Base-by-base conservation (phyloP, 768 basidiomycete species). In the Psilocybe azurescens region DNA sequence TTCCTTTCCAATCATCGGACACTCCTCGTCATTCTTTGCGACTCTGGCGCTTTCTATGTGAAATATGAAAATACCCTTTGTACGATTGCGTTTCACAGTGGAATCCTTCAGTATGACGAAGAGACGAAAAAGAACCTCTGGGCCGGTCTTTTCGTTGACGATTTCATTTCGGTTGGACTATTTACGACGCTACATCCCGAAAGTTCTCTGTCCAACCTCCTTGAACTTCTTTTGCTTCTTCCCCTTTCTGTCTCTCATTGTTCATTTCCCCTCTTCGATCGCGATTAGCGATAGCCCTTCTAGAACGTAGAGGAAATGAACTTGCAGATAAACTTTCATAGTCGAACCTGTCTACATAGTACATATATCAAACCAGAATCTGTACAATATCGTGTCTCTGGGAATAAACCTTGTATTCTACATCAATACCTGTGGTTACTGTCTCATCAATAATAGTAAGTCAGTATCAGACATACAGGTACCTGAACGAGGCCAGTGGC, bases 261-360 rank as follows among this genome's bases (percentile, higher is more conserved):
- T 50, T 48, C 39, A 48, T 56, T 50, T 60, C 61, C 38, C 32
- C 44, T 47, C 47, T 41, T 47, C 53, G 60, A 57, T 58, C 55
- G 39, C 57, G 59, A 64, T 64, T 64, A 54, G 63, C 59, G 54
- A 28, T 60, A 44, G 38, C 51, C 55, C 48, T 57, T 60, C 53
- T 54, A 53, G 52, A 53, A 33, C 32, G 11, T 36, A 28, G 16
- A 32, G 33, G 52, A 53, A 38, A 53, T 36, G 32, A 53, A 33
- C n/a, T 36, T 53, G 30, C 52, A 53, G 32, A 36, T 53, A 53
- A 53, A n/a, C 32, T 53, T 53, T 38, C 52, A 53, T 53, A 33
- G 41, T n/a, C n/a, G n/a, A n/a, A n/a, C 41, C 10, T 44, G 4
- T 11, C 4, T 36, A 2, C 28, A 3, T 53, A 16, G 8, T n/a